Evolutionary conservation across 306 rosid species (phyloP).

Genomic region (Fagus sylvatica): DNA sequence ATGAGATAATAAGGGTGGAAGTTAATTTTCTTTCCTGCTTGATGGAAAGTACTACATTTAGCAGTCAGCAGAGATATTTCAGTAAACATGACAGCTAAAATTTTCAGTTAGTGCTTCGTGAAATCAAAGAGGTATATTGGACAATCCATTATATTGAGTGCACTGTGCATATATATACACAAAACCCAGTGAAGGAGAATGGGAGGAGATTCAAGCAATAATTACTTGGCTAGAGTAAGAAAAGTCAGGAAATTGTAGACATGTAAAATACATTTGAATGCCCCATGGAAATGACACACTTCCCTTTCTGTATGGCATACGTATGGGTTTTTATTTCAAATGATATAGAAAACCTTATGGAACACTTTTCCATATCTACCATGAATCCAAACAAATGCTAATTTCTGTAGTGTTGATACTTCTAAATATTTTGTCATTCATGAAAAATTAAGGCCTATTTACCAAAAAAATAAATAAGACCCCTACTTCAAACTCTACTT

Average conservation of each 20-base stretch:
- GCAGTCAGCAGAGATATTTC: not conserved
- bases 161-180: not conserved
- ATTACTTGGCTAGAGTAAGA: not conserved
- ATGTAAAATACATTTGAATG: not conserved
- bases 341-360: constrained; percentile 8
- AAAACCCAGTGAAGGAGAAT: not conserved
- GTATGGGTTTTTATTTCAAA: not conserved
- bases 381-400: not conserved
- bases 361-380: not conserved
- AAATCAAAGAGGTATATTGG: not conserved
- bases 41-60: not conserved
- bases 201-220: not conserved
- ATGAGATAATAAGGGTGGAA: not conserved
- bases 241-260: not conserved
- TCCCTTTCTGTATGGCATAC: not conserved
- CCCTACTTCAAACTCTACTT: not conserved
- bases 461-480: not conserved
- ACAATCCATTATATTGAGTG: not conserved
- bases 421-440: not conserved
- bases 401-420: not conserved
- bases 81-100: not conserved
- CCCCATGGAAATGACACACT: not conserved
- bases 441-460: not conserved
- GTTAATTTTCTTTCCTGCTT: not conserved
- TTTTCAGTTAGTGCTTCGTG: not conserved